These are phyloP conservation scores for Strobilomyces dryophilus DNA, from an alignment of 768 basidiomycete genomes.

Conservation along the genomic window DNA sequence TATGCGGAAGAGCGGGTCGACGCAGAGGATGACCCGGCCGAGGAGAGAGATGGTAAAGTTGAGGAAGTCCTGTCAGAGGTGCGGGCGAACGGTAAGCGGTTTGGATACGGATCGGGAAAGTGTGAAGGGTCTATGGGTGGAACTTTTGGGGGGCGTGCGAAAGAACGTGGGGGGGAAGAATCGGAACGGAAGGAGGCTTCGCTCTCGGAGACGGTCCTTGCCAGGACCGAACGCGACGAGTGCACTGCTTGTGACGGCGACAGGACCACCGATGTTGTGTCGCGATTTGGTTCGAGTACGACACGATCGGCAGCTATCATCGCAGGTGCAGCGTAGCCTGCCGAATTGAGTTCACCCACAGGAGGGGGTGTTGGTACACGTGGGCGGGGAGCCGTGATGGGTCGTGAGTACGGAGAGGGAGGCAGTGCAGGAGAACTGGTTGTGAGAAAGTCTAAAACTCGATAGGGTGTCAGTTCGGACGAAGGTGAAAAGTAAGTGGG, in stretches of 20 bases:
- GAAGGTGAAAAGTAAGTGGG: conserved; percentile 15
- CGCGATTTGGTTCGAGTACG: conserved; percentile 4
- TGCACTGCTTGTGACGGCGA: conserved; percentile 22
- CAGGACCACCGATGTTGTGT: conserved; percentile 20
- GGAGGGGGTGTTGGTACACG: conserved; percentile 38
- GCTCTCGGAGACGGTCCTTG: conserved; percentile 38
- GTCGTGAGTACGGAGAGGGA: conserved; percentile 32
- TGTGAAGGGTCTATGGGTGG: conserved; percentile 57
- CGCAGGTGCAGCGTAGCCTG: conserved; percentile 9
- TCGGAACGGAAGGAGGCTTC: conserved; percentile 38
- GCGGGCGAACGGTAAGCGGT: conserved; percentile 45
- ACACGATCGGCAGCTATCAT: conserved; percentile 20
- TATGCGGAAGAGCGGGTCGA: conserved; percentile 78
- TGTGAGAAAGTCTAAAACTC: conserved; percentile 27
- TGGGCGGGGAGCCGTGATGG: conserved; percentile 31
- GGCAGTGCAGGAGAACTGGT: conserved; percentile 30
- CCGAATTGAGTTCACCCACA: conserved; percentile 23
- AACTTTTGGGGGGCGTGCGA: conserved; percentile 42
- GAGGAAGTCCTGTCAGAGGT: conserved; percentile 33
- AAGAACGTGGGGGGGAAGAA: conserved; percentile 32
- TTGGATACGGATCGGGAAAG: conserved; percentile 72
- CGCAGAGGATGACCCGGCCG: conserved; percentile 63
- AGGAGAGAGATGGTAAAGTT: conserved; percentile 58
- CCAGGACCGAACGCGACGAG: conserved; percentile 32
- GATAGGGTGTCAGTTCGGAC: conserved; percentile 16